Base-by-base conservation (phyloP, 495 filamentous ascomycete genomes). In the Aspergillus nanangensis region DNA sequence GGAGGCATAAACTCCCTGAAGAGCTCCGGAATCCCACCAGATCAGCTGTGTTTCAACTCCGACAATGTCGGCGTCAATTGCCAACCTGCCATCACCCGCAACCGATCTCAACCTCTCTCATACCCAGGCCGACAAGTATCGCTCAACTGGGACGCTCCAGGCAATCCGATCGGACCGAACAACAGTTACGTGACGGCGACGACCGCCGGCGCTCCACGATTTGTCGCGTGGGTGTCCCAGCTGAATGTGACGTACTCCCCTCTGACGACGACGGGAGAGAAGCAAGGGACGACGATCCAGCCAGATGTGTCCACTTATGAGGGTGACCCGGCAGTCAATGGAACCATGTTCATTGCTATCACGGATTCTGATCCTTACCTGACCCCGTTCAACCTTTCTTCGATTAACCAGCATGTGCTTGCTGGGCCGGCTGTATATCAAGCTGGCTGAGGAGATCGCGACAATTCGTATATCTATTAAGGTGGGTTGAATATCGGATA, bases 181-280 rank as follows among this genome's bases (percentile, higher is more conserved):
- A 85, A 85, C 58, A 83, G 75, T 53, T 95, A 95, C 56, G 54
- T 88, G 15, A 95, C 90, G 0, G 66, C 75, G 5, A 76, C 74
- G 1, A 51, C 51, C 10, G 87, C 83, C 4, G 76, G 77, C 1
- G 48, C 56, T 3, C 83, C 88, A 0, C 60, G 62, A 32, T 96
- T 75, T 31, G 90, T 90, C 2, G 77, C 77, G 0, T 96, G 87
- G 88, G 78, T 86, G 8, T 74, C 69, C n/a, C 90, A 94, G 76
- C 67, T 94, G 24, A 95, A 96, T 51, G 71, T 89, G 19, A 95
- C 90, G 0, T 94, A 94, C 61, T 80, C 88, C 2, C 71, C 82
- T 1, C 63, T 95, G 50, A 75, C 62, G 4, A 57, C 83, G 40
- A 69, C 73, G 1, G 70, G 55, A 5, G 22, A 27, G 11, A 8